phyloP scores from a whole-genome alignment of 2,329 filamentous ascomycete genomes.

The Penicillium palitans region DNA sequence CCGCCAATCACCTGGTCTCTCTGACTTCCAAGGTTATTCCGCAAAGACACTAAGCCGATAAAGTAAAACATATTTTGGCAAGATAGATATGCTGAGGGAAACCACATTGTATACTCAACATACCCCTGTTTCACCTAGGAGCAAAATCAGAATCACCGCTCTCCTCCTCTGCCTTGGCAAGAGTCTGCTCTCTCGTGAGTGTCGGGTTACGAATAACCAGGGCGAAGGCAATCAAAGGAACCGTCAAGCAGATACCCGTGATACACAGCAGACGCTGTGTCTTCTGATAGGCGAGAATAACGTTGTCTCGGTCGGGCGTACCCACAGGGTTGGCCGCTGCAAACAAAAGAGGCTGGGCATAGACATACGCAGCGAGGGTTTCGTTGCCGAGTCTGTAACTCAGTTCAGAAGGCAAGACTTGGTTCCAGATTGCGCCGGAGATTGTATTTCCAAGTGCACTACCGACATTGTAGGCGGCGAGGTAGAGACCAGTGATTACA shows the following conservation, averaged over 20 bases:
- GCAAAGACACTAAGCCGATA: neutral
- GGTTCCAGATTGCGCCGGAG: conserved; percentile 64
- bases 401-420: conserved; percentile 55
- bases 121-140: neutral
- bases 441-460: conserved; percentile 61
- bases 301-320: conserved; percentile 45
- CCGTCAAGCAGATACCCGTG: conserved; percentile 51
- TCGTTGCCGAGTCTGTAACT: conserved; percentile 39
- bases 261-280: conserved; percentile 53
- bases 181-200: conserved; percentile 49
- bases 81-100: too few species aligned
- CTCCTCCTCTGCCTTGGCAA: conserved; percentile 40
- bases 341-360: conserved; percentile 45
- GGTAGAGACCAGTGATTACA: conserved; percentile 63
- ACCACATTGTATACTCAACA: neutral
- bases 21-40: neutral
- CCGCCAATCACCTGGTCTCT: too few species aligned
- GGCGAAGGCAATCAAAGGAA: conserved; percentile 49
- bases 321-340: conserved; percentile 44
- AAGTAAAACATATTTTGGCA: too few species aligned
- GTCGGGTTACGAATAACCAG: conserved; percentile 49
- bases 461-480: conserved; percentile 64
- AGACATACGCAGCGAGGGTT: conserved; percentile 43
- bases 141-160: neutral
- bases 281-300: conserved; percentile 48